Evolutionary conservation across 768 basidiomycete species (phyloP).

Genomic region (Pulveroboletus sp.): DNA sequence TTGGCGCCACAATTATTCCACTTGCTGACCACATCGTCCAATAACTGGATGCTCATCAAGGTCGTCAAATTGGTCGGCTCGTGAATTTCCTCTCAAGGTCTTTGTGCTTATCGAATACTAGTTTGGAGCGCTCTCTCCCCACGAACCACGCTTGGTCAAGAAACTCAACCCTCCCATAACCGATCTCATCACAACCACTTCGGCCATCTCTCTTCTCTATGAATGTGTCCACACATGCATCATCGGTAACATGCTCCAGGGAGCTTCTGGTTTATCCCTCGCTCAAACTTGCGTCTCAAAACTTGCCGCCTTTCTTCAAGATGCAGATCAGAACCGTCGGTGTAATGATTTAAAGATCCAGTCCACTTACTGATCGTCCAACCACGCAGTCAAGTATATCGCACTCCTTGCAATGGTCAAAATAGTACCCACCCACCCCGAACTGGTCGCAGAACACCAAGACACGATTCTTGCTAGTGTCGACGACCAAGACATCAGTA

Average conservation of each 20-base stretch:
- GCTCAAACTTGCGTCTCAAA: slow-evolving; percentile 92
- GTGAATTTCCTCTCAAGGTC: background rate
- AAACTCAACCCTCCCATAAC: slow-evolving; percentile 94
- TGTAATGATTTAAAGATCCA: slow-evolving; percentile 18
- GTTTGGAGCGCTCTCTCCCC: slow-evolving; percentile 92
- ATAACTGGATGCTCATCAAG: slow-evolving; percentile 99
- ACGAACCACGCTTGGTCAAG: slow-evolving; percentile 90
- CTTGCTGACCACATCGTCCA: slow-evolving; percentile 87
- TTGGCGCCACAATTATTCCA: slow-evolving; percentile 93
- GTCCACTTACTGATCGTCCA: slow-evolving; percentile 16
- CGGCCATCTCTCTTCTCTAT: slow-evolving; percentile 93
- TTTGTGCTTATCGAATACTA: slow-evolving; percentile 29
- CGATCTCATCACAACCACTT: slow-evolving; percentile 91
- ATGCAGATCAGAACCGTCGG: slow-evolving; percentile 94
- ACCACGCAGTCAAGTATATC: slow-evolving; percentile 88
- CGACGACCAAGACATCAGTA: slow-evolving; percentile 92
- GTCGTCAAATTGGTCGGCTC: slow-evolving; percentile 85
- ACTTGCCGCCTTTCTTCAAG: slow-evolving; percentile 86
- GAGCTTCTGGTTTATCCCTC: slow-evolving; percentile 69
- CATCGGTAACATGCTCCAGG: slow-evolving; percentile 92
- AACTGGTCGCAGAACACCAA: slow-evolving; percentile 89
- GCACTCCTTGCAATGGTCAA: slow-evolving; percentile 93
- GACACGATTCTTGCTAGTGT: slow-evolving; percentile 87
- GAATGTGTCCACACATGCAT: slow-evolving; percentile 99
- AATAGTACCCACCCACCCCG: slow-evolving; percentile 89